Conservation (phyloP, 2,329 filamentous ascomycete genomes). For the Fusarium vanettenii region DNA sequence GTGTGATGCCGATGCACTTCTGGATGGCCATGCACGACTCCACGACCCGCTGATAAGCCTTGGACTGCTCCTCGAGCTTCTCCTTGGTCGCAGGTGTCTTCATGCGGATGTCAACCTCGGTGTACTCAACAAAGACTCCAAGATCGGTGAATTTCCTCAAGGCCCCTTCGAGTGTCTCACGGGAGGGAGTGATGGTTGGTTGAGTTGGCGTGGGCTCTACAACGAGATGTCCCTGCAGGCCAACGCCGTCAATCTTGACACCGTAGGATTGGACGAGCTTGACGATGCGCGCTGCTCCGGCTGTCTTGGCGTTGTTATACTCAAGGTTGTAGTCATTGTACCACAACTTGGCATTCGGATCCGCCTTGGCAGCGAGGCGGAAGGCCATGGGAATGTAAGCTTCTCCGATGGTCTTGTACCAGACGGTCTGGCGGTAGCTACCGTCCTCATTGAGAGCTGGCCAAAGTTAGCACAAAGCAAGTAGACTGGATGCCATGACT, state of each 20-base stretch:
- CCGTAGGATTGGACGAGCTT: conserved; percentile 48
- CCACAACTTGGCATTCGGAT: conserved; percentile 61
- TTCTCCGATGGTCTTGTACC: conserved; percentile 60
- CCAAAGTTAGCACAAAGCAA: not conserved
- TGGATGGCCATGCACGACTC: conserved; percentile 41
- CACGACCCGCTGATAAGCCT: conserved; percentile 50
- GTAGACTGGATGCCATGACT: not conserved
- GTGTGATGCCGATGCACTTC: conserved; percentile 44
- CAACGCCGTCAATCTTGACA: conserved; percentile 62
- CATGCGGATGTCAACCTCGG: conserved; percentile 64
- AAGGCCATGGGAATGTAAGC: conserved; percentile 64
- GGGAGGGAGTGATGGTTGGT: conserved; percentile 48
- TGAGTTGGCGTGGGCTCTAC: conserved; percentile 51
- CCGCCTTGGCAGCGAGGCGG: conserved; percentile 57
- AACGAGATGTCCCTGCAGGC: conserved; percentile 62
- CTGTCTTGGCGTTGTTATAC: conserved; percentile 48
- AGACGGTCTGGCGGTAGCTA: conserved; percentile 57
- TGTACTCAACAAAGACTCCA: conserved; percentile 62
- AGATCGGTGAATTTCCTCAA: conserved; percentile 55
- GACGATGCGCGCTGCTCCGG: conserved; percentile 49
- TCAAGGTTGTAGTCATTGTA: conserved; percentile 67
- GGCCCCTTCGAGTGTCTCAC: conserved; percentile 43
- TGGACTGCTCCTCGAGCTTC: conserved; percentile 55
- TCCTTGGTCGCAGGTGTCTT: conserved; percentile 52
- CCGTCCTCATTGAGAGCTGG: conserved; percentile 61